Percentiles rank a stretch among this genome's conserved stretches.
Evolutionary conservation across 306 rosid species (phyloP).

Genomic region (Lagenaria siceraria): DNA sequence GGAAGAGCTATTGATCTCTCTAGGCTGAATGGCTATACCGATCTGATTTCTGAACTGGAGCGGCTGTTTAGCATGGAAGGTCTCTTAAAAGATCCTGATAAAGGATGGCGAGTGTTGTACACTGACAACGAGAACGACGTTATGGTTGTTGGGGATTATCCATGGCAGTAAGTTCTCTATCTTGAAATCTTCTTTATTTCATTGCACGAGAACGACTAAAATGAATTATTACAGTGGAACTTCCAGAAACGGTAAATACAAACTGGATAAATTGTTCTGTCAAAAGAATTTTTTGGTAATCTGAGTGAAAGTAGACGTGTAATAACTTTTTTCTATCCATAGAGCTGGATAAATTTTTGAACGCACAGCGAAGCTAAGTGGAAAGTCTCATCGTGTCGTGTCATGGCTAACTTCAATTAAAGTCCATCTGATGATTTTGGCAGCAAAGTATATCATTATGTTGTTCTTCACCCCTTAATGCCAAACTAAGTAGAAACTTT

Average conservation of each 20-base stretch:
- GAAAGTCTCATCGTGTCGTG: not conserved
- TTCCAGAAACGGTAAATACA: not conserved
- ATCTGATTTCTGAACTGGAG: slow-evolving; percentile 75
- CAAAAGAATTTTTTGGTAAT: not conserved
- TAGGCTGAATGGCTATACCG: slow-evolving; percentile 60
- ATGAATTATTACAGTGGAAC: not conserved
- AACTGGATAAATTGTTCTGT: not conserved
- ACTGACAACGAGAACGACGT: slow-evolving; percentile 90
- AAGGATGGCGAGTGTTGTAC: slow-evolving; percentile 85
- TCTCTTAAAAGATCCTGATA: slow-evolving; percentile 56
- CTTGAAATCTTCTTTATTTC: not conserved
- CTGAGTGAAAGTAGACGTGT: not conserved
- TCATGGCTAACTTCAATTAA: not conserved
- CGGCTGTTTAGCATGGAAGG: slow-evolving; percentile 93
- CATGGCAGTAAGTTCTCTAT: slow-evolving; percentile 69
- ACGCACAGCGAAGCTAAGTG: not conserved
- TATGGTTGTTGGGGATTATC: slow-evolving; percentile 97
- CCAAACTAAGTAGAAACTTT: not conserved
- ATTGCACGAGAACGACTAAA: not conserved
- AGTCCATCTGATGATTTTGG: not conserved
- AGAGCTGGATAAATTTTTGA: not conserved
- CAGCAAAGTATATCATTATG: not conserved
- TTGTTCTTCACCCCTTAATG: not conserved
- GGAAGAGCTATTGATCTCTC: slow-evolving; percentile 98
- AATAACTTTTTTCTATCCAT: not conserved